Evolutionary conservation across 495 filamentous ascomycete genomes (phyloP).

Genomic region (Penicillium soppii): DNA sequence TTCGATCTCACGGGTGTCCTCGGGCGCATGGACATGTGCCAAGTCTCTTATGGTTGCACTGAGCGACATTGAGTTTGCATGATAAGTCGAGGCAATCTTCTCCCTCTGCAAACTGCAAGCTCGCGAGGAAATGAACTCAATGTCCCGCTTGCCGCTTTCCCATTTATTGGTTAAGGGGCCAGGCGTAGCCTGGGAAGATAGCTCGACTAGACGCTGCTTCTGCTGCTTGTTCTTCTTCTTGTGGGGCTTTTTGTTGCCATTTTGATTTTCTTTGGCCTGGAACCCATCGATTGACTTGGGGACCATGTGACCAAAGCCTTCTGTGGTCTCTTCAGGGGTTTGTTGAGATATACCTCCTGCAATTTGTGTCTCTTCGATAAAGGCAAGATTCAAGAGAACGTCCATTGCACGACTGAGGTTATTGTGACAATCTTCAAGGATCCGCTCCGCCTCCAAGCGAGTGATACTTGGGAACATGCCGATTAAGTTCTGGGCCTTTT

Average conservation of each 20-base stretch:
- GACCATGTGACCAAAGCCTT: constrained; percentile 40
- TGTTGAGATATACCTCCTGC: not conserved
- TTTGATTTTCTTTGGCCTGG: constrained; percentile 40
- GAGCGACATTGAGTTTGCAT: constrained; percentile 59
- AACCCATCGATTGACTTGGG: constrained; percentile 83
- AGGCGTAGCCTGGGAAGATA: constrained; percentile 6
- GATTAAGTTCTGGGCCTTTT: constrained; percentile 54
- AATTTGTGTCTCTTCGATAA: constrained; percentile 57
- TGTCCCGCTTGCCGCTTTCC: constrained; percentile 52
- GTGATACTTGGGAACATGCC: constrained; percentile 71
- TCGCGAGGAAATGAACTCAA: constrained; percentile 57
- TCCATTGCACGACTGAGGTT: constrained; percentile 73
- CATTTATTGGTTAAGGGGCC: constrained; percentile 46
- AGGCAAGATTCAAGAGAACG: constrained; percentile 72
- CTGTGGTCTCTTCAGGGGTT: constrained; percentile 5
- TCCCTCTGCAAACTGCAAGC: constrained; percentile 42
- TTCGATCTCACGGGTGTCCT: constrained; percentile 30
- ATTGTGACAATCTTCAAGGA: constrained; percentile 61
- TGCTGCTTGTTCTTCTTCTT: constrained; percentile 23
- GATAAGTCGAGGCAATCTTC: constrained; percentile 61
- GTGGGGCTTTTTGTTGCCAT: constrained; percentile 42
- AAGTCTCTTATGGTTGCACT: constrained; percentile 54
- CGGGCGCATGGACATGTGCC: constrained; percentile 32
- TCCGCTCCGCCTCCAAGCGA: constrained; percentile 59
- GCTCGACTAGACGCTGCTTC: constrained; percentile 2